Conservation (phyloP, 2,329 filamentous ascomycete genomes). For the Calonectria ilicicola region DNA sequence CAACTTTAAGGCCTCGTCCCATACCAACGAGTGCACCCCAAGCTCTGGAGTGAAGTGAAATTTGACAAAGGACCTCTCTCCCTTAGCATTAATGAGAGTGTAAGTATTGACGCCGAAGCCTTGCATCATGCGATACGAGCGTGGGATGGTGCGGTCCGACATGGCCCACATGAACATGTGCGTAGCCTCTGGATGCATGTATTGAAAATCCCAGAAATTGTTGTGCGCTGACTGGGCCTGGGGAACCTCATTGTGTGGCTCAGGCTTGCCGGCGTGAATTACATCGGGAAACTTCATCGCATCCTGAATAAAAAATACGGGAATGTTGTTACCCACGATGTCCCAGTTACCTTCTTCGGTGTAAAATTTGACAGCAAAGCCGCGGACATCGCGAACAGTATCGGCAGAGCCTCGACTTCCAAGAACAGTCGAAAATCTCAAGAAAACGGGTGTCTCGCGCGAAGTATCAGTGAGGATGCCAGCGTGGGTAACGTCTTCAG, state of each 20-base stretch:
- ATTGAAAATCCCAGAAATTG: slow-evolving; percentile 83
- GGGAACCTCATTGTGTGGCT: slow-evolving; percentile 77
- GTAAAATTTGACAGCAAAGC: slow-evolving; percentile 77
- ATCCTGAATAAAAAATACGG: slow-evolving; percentile 83
- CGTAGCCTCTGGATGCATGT: slow-evolving; percentile 73
- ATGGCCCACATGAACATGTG: slow-evolving; percentile 87
- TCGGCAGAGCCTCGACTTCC: slow-evolving; percentile 82
- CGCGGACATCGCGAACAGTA: slow-evolving; percentile 85
- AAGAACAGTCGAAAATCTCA: slow-evolving; percentile 82
- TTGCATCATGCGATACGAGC: slow-evolving; percentile 87
- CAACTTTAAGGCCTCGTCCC: slow-evolving; percentile 84
- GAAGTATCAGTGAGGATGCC: slow-evolving; percentile 68
- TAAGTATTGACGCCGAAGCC: slow-evolving; percentile 88
- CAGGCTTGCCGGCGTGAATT: slow-evolving; percentile 73
- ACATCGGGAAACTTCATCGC: slow-evolving; percentile 80
- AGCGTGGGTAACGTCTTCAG: slow-evolving; percentile 74
- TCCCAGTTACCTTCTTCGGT: slow-evolving; percentile 84
- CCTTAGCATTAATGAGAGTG: slow-evolving; percentile 75
- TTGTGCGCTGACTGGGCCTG: slow-evolving; percentile 79
- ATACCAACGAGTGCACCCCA: slow-evolving; percentile 81
- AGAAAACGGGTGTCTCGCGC: slow-evolving; percentile 59
- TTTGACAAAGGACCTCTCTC: slow-evolving; percentile 80
- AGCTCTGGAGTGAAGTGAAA: slow-evolving; percentile 82
- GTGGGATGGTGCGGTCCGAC: slow-evolving; percentile 79
- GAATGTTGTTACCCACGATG: slow-evolving; percentile 79